Evolutionary conservation across 495 filamentous ascomycete genomes (phyloP), one percentile per base, ranked within the genome.

Genomic region (Patellaria atrata): DNA sequence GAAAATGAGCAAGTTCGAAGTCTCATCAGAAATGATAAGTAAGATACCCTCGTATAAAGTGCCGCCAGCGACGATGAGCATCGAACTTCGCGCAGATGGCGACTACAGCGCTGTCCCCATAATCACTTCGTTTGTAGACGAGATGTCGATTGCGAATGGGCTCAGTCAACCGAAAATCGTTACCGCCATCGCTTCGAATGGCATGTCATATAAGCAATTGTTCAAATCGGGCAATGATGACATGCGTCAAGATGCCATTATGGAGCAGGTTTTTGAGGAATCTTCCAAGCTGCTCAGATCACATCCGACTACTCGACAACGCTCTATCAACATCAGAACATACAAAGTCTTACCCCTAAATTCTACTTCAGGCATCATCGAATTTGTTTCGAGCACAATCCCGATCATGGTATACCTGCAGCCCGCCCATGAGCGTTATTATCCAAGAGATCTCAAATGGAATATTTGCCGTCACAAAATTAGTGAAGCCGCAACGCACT

Each of bases 201-300:
- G 89, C 6, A 50, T 64, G 20, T 68, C 64, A 15, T 94, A 78
- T 56, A 93, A 84, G 58, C 82, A 93, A 54, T 63, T 96, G 75
- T 77, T 89, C 51, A 99, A 99, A 60, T 79, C 81, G 47, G 83
- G 86, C 18, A 85, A 82, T 43, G 86, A 96, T 54, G 89, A 97
- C 49, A 68, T 99, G 9, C 79, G 89, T n/a, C 89, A 99, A 60
- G 89, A 99, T 50, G 83, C 89, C 12, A 99, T 99, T 60, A 99
- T 99, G 91, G 91, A 96, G 54, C 89, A 99, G 59, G 89, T 99
- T 20, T 99, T 96, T 58, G 82, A 82, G 30, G 82, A 93, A 67
- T 89, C 94, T 19, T 92, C 79, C 48, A 77, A 78, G 35, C 74
- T 96, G 4, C 65, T 99, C 16, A 78, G 79, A 56, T 76, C 78